Evolutionary conservation across 495 filamentous ascomycete species (phyloP).

Genomic region (Tuber magnatum): DNA sequence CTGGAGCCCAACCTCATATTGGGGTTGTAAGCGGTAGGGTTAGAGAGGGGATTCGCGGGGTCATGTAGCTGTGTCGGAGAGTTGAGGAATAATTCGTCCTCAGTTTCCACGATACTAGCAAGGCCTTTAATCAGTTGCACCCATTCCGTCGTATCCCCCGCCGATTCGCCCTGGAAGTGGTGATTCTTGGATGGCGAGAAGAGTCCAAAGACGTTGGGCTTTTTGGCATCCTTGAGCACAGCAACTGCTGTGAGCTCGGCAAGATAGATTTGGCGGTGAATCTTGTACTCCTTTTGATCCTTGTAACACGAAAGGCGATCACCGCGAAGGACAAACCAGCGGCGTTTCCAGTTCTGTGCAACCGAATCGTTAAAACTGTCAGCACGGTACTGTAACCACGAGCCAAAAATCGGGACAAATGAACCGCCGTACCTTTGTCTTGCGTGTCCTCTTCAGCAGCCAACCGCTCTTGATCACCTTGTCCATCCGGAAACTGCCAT

Average conservation of each 20-base stretch:
- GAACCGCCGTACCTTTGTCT: conserved; percentile 67
- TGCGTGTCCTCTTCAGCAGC: conserved; percentile 77
- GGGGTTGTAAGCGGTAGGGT: conserved; percentile 48
- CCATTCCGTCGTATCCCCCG: conserved; percentile 78
- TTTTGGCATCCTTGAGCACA: conserved; percentile 77
- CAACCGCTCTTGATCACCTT: conserved; percentile 81
- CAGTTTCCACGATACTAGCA: conserved; percentile 76
- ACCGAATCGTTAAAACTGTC: conserved; percentile 4
- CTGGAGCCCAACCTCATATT: conserved; percentile 42
- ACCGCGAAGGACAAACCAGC: conserved; percentile 83
- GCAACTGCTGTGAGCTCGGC: conserved; percentile 88
- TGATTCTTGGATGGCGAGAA: conserved; percentile 88
- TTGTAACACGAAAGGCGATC: conserved; percentile 95
- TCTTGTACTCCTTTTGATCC: conserved; percentile 76
- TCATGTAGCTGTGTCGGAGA: conserved; percentile 49
- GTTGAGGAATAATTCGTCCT: conserved; percentile 66
- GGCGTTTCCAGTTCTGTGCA: conserved; percentile 71
- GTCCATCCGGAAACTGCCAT: conserved; percentile 92
- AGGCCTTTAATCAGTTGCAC: conserved; percentile 71
- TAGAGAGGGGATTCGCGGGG: conserved; percentile 43
- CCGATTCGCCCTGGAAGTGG: conserved; percentile 68
- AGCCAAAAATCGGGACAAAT: conserved; percentile 1
- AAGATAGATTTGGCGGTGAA: conserved; percentile 77
- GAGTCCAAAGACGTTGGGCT: conserved; percentile 78
- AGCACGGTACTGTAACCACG: background rate